Evolutionary conservation across 345 rosid species (phyloP).

Genomic region (Rhizophora apiculata): DNA sequence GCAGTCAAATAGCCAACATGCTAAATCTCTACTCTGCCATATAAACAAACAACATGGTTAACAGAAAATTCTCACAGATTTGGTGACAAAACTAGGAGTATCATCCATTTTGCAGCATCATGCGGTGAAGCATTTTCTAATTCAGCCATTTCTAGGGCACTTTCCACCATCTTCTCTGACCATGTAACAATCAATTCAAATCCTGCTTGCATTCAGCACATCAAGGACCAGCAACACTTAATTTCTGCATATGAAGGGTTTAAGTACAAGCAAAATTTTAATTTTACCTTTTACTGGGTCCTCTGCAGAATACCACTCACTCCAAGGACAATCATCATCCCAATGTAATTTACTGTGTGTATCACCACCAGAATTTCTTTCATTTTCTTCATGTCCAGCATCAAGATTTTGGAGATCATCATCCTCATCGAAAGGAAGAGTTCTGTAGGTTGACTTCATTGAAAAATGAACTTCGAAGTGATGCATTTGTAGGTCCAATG

Average conservation of each 20-base stretch:
- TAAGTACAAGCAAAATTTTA: background rate
- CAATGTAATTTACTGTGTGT: conserved; percentile 54
- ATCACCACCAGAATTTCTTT: conserved; percentile 40
- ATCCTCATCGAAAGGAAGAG: conserved; percentile 65
- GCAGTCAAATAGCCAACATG: too few relatives aligned
- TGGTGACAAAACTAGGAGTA: conserved; percentile 58
- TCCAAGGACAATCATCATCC: conserved; percentile 99
- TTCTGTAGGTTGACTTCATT: conserved; percentile 88
- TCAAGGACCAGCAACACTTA: conserved; percentile 16
- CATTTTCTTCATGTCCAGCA: conserved; percentile 49
- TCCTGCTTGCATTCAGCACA: conserved; percentile 48
- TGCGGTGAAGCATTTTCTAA: conserved; percentile 86
- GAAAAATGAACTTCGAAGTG: conserved; percentile 63
- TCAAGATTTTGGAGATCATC: conserved; percentile 47
- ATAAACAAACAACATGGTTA: too few relatives aligned
- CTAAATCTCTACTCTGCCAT: too few relatives aligned
- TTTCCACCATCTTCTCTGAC: conserved; percentile 71
- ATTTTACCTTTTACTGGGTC: conserved; percentile 72
- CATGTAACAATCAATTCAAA: conserved; percentile 65
- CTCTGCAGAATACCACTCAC: conserved; percentile 98
- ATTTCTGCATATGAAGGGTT: background rate
- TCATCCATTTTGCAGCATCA: conserved; percentile 83
- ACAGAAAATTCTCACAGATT: conserved; percentile 52
- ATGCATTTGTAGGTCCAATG: conserved; percentile 65
- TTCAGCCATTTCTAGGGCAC: conserved; percentile 92